A percentile compares a stretch with the other conserved stretches of the same genome.
Evolutionary conservation across 2,329 filamentous ascomycete species (phyloP).

Genomic region (Exophiala sp.): DNA sequence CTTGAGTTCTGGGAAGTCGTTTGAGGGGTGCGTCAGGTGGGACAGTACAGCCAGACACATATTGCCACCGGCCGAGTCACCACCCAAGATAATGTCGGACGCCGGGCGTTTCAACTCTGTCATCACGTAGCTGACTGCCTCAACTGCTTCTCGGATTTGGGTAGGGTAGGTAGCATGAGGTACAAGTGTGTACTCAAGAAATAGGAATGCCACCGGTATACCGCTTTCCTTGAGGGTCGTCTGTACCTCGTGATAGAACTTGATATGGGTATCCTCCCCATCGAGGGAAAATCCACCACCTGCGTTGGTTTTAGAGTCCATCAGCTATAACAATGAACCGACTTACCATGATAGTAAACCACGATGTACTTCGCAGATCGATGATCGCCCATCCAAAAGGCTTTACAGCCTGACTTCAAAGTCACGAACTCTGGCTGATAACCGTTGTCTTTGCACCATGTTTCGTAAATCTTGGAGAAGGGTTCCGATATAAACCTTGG

Average conservation of each 20-base stretch:
- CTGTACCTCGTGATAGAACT: conserved; percentile 24
- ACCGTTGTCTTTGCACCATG: conserved; percentile 17
- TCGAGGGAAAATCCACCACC: conserved; percentile 27
- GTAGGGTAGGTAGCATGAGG: conserved; percentile 43
- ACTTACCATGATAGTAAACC: conserved; percentile 26
- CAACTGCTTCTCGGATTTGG: conserved; percentile 42
- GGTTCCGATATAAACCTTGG: conserved; percentile 20
- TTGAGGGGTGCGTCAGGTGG: conserved; percentile 50
- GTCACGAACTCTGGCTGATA: conserved; percentile 18
- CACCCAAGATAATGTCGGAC: conserved; percentile 38
- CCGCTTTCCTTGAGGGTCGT: conserved; percentile 30
- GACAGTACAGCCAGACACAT: conserved; percentile 32
- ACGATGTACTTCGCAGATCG: conserved; percentile 25
- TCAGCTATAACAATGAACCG: neutral
- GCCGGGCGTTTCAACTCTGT: conserved; percentile 34
- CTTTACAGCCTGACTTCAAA: conserved; percentile 23
- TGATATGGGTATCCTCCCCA: conserved; percentile 24
- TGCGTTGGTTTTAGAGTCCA: conserved; percentile 2
- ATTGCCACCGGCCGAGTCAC: conserved; percentile 46
- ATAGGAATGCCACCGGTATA: conserved; percentile 48
- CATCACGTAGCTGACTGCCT: conserved; percentile 40
- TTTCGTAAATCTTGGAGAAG: conserved; percentile 24
- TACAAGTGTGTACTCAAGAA: conserved; percentile 59
- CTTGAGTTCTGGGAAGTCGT: conserved; percentile 33
- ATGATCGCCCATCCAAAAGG: conserved; percentile 27